A percentile compares a stretch with the other conserved stretches of the same genome.
phyloP scores from a whole-genome alignment of 495 filamentous ascomycete species.

The Talaromyces adpressus region DNA sequence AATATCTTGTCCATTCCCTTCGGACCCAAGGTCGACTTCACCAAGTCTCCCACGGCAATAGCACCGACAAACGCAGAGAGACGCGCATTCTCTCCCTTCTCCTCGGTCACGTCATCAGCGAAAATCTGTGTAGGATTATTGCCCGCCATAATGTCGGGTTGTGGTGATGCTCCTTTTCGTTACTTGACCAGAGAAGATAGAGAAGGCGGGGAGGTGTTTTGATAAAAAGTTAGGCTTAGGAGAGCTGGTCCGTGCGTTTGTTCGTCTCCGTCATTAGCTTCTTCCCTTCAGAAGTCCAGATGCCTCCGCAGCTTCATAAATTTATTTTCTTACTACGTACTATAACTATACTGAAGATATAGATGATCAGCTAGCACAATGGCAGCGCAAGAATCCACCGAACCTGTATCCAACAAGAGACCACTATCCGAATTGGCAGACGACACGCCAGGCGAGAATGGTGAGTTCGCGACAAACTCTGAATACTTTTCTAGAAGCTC shows the following conservation, averaged over 20 bases:
- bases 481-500: neutral
- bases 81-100: slow-evolving; percentile 99
- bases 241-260: slow-evolving; percentile 13
- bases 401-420: slow-evolving; percentile 22
- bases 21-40: slow-evolving; percentile 93
- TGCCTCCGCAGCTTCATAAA: neutral
- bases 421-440: slow-evolving; percentile 33
- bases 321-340: neutral
- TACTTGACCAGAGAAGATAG: neutral
- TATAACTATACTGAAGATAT: neutral
- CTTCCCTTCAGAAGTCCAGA: neutral
- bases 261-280: slow-evolving; percentile 1
- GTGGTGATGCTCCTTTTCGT: neutral
- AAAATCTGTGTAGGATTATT: slow-evolving; percentile 96
- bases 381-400: slow-evolving; percentile 22
- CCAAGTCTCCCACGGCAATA: slow-evolving; percentile 92
- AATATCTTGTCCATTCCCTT: slow-evolving; percentile 99
- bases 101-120: slow-evolving; percentile 91
- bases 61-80: slow-evolving; percentile 94
- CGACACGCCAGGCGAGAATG: slow-evolving; percentile 25
- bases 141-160: slow-evolving; percentile 31
- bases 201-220: slow-evolving; percentile 7
- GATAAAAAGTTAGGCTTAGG: slow-evolving; percentile 8
- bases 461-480: neutral
- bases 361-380: slow-evolving; percentile 13